Evolutionary conservation across 176 grass and related monocot species (phyloP).

Genomic region (Canna indica): DNA sequence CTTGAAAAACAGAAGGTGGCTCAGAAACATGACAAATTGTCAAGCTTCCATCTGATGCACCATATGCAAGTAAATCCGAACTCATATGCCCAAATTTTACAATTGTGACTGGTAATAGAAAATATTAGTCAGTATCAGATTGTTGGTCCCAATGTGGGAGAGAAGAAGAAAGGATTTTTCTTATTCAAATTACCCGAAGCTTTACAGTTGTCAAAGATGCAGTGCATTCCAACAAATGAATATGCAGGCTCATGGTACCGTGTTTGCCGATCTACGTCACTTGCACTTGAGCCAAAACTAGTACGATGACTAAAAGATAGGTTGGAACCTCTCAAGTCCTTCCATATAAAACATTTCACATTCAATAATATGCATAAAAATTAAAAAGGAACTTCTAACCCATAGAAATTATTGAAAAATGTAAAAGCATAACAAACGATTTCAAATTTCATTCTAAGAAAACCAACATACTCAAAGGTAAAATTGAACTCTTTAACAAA

Average conservation of each 20-base stretch:
- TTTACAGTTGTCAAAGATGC: conserved; percentile 94
- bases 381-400: not conserved
- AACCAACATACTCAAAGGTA: not conserved
- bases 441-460: not conserved
- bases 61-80: conserved; percentile 86
- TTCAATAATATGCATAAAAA: conserved; percentile 6
- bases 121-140: conserved; percentile 1
- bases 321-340: conserved; percentile 66
- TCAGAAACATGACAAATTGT: conserved; percentile 87
- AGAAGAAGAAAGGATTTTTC: conserved; percentile 6
- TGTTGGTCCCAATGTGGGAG: not conserved
- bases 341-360: conserved; percentile 26
- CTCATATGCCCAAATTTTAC: conserved; percentile 85
- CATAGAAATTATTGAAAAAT: not conserved
- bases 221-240: conserved; percentile 99
- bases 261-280: conserved; percentile 52
- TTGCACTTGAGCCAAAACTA: conserved; percentile 55
- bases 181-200: conserved; percentile 60
- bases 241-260: conserved; percentile 61
- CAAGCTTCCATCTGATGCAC: conserved; percentile 81
- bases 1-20: conserved; percentile 62
- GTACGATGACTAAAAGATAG: conserved; percentile 29
- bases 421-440: not conserved
- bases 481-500: not conserved
- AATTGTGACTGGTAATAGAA: conserved; percentile 54